Percentiles rank a stretch among this genome's conserved stretches.
Evolutionary conservation across 257 asterid species (phyloP).

Genomic region (Striga asiatica): DNA sequence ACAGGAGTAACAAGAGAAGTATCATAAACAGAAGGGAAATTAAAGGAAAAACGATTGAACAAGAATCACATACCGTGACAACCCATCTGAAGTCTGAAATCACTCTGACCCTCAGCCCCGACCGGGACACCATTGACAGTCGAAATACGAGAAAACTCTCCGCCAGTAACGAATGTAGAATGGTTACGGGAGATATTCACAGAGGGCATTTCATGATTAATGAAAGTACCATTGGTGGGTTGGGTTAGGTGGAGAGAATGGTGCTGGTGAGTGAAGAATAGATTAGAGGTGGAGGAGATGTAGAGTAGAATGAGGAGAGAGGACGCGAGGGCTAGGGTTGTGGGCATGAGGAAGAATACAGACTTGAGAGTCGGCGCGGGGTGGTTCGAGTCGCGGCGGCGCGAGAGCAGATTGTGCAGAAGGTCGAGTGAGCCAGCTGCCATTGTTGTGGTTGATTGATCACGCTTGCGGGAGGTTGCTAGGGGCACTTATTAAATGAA

Average conservation of each 20-base stretch:
- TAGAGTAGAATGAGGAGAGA: conserved; percentile 50
- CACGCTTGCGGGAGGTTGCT: too few species aligned
- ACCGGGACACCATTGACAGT: conserved; percentile 2
- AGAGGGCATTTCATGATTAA: conserved; percentile 18
- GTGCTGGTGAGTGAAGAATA: conserved; percentile 35
- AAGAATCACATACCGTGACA: conserved; percentile 24
- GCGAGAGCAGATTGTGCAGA: conserved; percentile 34
- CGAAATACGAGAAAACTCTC: conserved; percentile 14
- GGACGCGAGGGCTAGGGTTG: conserved; percentile 59
- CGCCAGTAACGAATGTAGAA: conserved; percentile 11
- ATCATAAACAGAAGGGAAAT: neutral
- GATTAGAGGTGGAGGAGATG: conserved; percentile 50
- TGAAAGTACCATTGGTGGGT: conserved; percentile 15
- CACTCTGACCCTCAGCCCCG: conserved; percentile 13
- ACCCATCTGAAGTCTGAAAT: neutral
- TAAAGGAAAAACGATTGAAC: neutral
- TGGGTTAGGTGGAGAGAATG: conserved; percentile 23
- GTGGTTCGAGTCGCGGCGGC: conserved; percentile 32
- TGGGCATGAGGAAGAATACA: conserved; percentile 45
- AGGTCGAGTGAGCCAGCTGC: conserved; percentile 29
- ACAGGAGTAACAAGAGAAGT: too few species aligned
- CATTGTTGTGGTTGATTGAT: conserved; percentile 16
- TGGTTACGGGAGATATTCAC: conserved; percentile 11
- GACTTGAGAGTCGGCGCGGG: conserved; percentile 23
- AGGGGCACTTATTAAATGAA: too few species aligned